These are phyloP conservation scores for Globisporangium nodosum DNA, from an alignment of 352 stramenopile genomes.

Conservation along the genomic window DNA sequence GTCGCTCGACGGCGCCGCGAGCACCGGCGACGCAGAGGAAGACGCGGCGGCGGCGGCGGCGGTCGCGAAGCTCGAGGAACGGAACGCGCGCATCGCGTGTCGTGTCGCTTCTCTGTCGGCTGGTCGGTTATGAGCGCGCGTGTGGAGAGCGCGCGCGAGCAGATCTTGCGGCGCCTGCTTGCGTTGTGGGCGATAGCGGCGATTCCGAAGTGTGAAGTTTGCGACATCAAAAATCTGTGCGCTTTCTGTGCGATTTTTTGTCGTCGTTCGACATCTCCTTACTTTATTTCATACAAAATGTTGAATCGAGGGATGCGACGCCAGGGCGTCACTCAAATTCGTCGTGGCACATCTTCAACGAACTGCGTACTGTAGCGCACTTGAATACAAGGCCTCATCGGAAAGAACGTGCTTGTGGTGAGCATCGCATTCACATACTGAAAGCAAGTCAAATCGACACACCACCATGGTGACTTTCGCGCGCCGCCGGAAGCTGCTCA, in stretches of 20 bases:
- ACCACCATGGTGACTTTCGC: conserved; percentile 11
- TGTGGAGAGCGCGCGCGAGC: too few species aligned
- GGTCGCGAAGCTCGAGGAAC: conserved; percentile 12
- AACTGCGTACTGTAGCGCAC: background rate
- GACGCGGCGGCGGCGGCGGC: conserved; percentile 3
- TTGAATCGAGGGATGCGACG: background rate
- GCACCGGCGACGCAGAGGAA: background rate
- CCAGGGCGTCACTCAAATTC: background rate
- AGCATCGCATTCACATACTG: background rate
- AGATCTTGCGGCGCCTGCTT: background rate
- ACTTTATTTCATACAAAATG: too few species aligned
- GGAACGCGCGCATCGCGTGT: conserved; percentile 11
- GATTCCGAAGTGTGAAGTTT: background rate
- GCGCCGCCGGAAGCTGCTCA: conserved; percentile 48
- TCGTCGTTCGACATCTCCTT: background rate
- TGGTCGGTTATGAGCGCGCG: background rate
- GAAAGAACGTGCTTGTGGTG: background rate
- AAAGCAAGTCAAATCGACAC: background rate
- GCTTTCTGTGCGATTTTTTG: too few species aligned
- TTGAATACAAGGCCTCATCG: background rate
- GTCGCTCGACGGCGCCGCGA: conserved; percentile 7
- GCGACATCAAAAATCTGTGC: too few species aligned
- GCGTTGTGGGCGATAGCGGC: background rate
- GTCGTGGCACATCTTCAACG: background rate
- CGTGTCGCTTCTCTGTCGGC: background rate